These are phyloP conservation scores for Kentomonas sorsogonicus DNA, from an alignment of 208 protist species.

Conservation along the genomic window DNA sequence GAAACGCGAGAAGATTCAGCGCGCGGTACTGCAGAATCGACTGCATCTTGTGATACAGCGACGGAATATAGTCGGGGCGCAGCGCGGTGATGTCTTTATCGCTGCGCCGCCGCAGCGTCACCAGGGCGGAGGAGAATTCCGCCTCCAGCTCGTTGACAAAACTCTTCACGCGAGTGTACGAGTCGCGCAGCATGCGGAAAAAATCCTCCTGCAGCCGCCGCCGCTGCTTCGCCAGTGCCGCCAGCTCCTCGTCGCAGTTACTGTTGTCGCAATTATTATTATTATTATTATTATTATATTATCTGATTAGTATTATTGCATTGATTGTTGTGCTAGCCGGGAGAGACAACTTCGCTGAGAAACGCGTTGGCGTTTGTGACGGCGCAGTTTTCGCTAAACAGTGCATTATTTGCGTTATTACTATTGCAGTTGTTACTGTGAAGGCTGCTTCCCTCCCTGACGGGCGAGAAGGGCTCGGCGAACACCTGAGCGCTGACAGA, in stretches of 20 bases:
- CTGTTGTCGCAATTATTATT: too few species aligned
- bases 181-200: conserved; percentile 52
- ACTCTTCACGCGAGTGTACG: conserved; percentile 53
- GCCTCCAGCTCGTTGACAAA: conserved; percentile 48
- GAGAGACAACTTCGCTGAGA: too few species aligned
- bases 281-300: too few species aligned
- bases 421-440: too few species aligned
- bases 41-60: conserved; percentile 63
- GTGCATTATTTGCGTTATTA: too few species aligned
- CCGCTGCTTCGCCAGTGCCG: conserved; percentile 21
- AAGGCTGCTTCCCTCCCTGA: too few species aligned
- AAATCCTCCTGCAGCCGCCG: conserved; percentile 41
- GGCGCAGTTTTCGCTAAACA: too few species aligned
- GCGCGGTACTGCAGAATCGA: conserved; percentile 59
- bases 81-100: conserved; percentile 50
- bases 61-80: conserved; percentile 44
- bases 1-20: conserved; percentile 69
- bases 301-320: too few species aligned
- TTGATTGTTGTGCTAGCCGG: too few species aligned
- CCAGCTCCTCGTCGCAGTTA: conserved; percentile 19
- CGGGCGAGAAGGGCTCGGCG: conserved; percentile 14
- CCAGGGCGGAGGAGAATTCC: conserved; percentile 24
- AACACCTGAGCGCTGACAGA: conserved; percentile 8
- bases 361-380: too few species aligned
- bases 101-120: conserved; percentile 42